Base-by-base conservation (phyloP, 257 asterid species). In the Solanum virginianum region DNA sequence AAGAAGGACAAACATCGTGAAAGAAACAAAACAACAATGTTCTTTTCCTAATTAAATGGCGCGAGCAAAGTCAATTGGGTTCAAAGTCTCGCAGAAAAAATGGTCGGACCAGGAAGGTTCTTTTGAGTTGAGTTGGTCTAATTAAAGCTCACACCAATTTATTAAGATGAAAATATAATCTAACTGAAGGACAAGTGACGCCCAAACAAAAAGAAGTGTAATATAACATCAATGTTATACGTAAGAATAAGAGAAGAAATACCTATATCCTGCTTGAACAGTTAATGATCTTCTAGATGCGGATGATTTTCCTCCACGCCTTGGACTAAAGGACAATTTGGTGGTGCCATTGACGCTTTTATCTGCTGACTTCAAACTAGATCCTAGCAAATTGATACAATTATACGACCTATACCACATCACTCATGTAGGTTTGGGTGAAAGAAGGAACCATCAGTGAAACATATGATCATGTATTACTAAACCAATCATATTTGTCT, bases 261-360 rank as follows among this genome's bases (percentile, higher is more conserved):
- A 94, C 98, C 96, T 86, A 87, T 90, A 90, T 87, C 89, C 82
- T 59, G 97, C 97, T 89, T 85, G 92, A 59, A 93, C 88, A 10
- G 87, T 29, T 70, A 92, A 90, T 80, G 85, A 84, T 82, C 91
- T 88, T 59, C 88, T 90, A 72, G 86, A 86, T 83, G 83, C 59
- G 79, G 89, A 66, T 65, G 90, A 80, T 86, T 85, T 92, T 87
- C 89, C 85, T 22, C 87, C 79, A 84, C 89, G 68, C 60, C 84
- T 87, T 24, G 75, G 79, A 83, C 80, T 86, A 84, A 93, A 90
- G 84, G 91, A 75, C 91, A 92, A 75, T 83, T 86, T 93, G 26
- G 89, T 75, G 88, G 90, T 65, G 88, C 95, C 87, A 82, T 84
- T 84, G 66, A 86, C 29, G 51, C 87, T 83, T 68, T 85, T 91